A percentile compares a stretch with the other conserved stretches of the same genome.
Evolutionary conservation across 2,329 filamentous ascomycete species (phyloP).

Genomic region (Rutstroemia sp.): DNA sequence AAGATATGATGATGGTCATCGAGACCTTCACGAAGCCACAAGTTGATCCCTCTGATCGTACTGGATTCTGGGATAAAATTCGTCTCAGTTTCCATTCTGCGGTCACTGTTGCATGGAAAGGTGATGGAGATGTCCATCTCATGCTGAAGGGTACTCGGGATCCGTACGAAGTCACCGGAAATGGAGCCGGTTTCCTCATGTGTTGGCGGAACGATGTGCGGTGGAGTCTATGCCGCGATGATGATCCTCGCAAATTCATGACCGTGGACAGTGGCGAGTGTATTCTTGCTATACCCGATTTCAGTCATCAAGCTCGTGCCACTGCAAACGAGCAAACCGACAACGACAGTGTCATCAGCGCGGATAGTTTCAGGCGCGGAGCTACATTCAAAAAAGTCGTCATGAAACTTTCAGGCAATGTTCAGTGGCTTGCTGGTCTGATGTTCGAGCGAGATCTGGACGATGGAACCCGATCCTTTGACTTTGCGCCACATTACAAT

Average conservation of each 20-base stretch:
- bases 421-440: slow-evolving; percentile 84
- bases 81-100: slow-evolving; percentile 89
- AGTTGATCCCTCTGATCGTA: slow-evolving; percentile 83
- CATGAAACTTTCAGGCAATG: slow-evolving; percentile 96
- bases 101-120: slow-evolving; percentile 84
- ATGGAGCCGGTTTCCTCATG: slow-evolving; percentile 94
- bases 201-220: slow-evolving; percentile 94
- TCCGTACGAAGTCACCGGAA: slow-evolving; percentile 86
- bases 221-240: slow-evolving; percentile 75
- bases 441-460: slow-evolving; percentile 84
- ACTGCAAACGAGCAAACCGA: slow-evolving; percentile 44
- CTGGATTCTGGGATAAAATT: slow-evolving; percentile 99
- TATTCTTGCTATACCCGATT: slow-evolving; percentile 89
- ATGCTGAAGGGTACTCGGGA: slow-evolving; percentile 87
- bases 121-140: slow-evolving; percentile 90
- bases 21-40: slow-evolving; percentile 97
- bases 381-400: slow-evolving; percentile 96
- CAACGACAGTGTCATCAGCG: slow-evolving; percentile 47
- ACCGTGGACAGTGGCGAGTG: slow-evolving; percentile 93
- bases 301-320: slow-evolving; percentile 72
- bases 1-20: slow-evolving; percentile 99
- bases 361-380: slow-evolving; percentile 58
- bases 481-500: slow-evolving; percentile 89
- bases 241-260: slow-evolving; percentile 91
- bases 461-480: slow-evolving; percentile 66